Evolutionary conservation across 192 early-diverging fungal species (phyloP).

Genomic region (Backusella psychrophila): DNA sequence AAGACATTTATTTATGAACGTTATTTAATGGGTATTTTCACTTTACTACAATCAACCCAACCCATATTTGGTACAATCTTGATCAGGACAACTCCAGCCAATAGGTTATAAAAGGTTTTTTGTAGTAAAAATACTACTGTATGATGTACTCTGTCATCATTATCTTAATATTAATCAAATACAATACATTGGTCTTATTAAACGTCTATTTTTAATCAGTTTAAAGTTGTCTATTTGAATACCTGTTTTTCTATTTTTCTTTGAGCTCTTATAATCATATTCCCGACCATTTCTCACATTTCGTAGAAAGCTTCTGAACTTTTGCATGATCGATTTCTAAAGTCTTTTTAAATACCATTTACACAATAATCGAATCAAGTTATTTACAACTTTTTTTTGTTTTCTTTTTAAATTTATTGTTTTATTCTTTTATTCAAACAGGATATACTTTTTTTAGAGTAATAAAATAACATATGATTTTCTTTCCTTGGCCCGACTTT

Average conservation of each 20-base stretch:
- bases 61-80: neutral
- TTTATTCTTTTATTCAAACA: constrained; percentile 3
- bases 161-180: too few relatives aligned
- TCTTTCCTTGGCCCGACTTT: neutral
- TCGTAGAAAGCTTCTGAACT: neutral
- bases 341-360: neutral
- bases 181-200: too few relatives aligned
- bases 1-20: neutral
- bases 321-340: neutral
- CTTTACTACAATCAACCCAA: neutral
- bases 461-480: neutral
- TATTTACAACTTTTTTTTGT: neutral
- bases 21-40: neutral
- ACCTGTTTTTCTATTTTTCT: neutral
- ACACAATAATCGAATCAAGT: neutral
- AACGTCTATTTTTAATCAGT: too few relatives aligned
- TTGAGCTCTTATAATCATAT: neutral
- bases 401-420: neutral
- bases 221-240: neutral
- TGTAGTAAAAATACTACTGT: too few relatives aligned
- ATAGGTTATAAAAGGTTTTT: too few relatives aligned
- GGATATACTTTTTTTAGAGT: neutral
- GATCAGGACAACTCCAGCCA: neutral
- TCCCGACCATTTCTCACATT: neutral
- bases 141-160: too few relatives aligned